Evolutionary conservation across 2,329 filamentous ascomycete species (phyloP), one percentile per base, ranked within the genome.

Genomic region (Calonectria henricotiae): DNA sequence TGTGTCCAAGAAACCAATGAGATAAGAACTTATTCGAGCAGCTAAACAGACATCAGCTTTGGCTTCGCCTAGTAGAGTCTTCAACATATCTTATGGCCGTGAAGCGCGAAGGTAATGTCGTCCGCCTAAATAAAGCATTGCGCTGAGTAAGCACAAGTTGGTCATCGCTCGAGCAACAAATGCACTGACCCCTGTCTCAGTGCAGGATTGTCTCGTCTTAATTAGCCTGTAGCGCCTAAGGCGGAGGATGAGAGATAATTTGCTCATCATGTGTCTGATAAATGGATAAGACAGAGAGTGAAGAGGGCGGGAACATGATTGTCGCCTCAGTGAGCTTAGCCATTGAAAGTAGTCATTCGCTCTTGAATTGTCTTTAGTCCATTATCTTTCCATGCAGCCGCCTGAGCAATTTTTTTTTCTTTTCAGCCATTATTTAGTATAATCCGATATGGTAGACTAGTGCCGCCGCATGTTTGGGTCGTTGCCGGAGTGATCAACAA

Each of bases 151-250:
- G 51, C 51, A 9, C 6, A 32, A 35, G 51, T 23, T 55, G n/a
- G 11, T 17, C 32, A 55, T n/a, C 30, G 25, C 9, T 39, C 32
- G 4, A 11, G 51, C 32, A 23, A n/a, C 4, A 20, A 37, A 37
- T 55, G 49, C 49, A 23, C 17, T 37, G 49, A 55, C 35, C 49
- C 49, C 49, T 55, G 49, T 20, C 32, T 55, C 51, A 55, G 20
- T 23, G 51, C 51, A 23, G 32, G 32, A 13, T 15, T 39, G 51
- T 55, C 32, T 55, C 51, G 23, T 39, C 51, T 55, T 55, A n/a
- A 55, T 55, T 39, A n/a, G 32, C 20, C 7, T 37, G 32, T n/a
- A 17, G n/a, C n/a, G 17, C 30, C 49, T 37, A 23, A 30, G 17
- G 49, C 30, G 49, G 49, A 30, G 49, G 49, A 37, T 37, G 49